Percentiles rank a stretch among this genome's conserved stretches.
Evolutionary conservation across 768 basidiomycete species (phyloP).

Genomic region (Auricularia cornea): DNA sequence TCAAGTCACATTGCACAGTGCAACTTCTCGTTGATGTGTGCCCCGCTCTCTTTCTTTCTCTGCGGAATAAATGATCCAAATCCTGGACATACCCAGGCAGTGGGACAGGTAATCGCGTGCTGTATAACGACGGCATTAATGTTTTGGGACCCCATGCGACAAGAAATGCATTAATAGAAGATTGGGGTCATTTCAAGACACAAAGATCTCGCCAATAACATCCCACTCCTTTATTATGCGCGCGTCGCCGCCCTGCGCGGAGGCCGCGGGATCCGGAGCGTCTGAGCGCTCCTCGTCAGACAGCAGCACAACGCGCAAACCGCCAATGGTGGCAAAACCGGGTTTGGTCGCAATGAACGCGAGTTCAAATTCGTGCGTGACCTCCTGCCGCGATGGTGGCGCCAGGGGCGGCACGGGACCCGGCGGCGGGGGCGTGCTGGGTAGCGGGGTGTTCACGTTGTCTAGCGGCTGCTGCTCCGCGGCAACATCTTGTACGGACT

Average conservation of each 20-base stretch:
- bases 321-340: constrained; percentile 61
- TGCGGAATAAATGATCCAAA: too few relatives aligned
- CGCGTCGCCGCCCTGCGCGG: constrained; percentile 23
- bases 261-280: constrained; percentile 9
- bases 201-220: constrained; percentile 64
- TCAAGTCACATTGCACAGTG: too few relatives aligned
- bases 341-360: constrained; percentile 48
- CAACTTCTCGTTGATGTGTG: too few relatives aligned
- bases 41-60: too few relatives aligned
- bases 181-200: constrained; percentile 24
- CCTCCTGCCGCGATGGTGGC: constrained; percentile 8
- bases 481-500: not conserved
- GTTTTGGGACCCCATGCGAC: too few relatives aligned
- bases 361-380: constrained; percentile 52
- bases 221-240: constrained; percentile 62
- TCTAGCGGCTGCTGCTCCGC: not conserved
- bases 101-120: too few relatives aligned
- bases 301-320: constrained; percentile 59
- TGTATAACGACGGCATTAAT: too few relatives aligned
- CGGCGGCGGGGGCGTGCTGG: not conserved
- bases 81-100: too few relatives aligned
- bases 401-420: not conserved
- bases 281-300: constrained; percentile 26
- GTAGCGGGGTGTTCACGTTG: not conserved
- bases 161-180: too few relatives aligned